Conservation (phyloP, 2,329 filamentous ascomycete genomes). For the Phyllosticta citriasiana region DNA sequence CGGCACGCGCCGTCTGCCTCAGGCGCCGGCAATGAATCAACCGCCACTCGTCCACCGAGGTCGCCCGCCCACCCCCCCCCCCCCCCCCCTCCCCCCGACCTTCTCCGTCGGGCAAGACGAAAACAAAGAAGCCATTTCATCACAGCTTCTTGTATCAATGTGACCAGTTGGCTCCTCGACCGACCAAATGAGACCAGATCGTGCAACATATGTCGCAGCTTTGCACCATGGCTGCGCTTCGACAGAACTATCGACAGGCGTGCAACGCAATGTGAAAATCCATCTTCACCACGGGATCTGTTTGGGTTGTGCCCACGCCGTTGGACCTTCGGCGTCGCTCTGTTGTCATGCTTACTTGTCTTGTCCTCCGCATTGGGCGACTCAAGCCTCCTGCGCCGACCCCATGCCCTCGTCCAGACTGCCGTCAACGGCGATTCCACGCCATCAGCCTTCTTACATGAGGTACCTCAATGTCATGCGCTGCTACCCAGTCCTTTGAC, state of each 20-base stretch:
- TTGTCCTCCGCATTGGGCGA: not conserved
- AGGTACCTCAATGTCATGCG: slow-evolving; percentile 1
- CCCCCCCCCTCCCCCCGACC: no score
- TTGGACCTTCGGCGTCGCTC: not conserved
- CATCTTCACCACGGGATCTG: not conserved
- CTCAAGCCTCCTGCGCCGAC: not conserved
- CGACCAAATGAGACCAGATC: not conserved
- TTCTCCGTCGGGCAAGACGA: not conserved
- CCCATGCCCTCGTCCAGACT: not conserved
- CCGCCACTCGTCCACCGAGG: not conserved
- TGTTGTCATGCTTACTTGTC: not conserved
- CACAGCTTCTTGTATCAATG: not conserved
- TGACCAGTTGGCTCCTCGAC: not conserved
- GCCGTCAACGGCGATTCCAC: not conserved
- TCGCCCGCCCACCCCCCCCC: no score
- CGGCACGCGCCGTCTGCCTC: not conserved
- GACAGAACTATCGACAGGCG: not conserved
- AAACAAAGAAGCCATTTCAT: not conserved
- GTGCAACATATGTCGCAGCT: not conserved
- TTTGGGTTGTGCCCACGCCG: not conserved
- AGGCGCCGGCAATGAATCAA: not conserved
- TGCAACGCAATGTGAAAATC: not conserved
- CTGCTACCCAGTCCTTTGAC: not conserved
- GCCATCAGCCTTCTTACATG: not conserved
- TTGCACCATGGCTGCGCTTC: not conserved